Base-by-base conservation (phyloP, 2,329 filamentous ascomycete species). In the Thelonectria olida region DNA sequence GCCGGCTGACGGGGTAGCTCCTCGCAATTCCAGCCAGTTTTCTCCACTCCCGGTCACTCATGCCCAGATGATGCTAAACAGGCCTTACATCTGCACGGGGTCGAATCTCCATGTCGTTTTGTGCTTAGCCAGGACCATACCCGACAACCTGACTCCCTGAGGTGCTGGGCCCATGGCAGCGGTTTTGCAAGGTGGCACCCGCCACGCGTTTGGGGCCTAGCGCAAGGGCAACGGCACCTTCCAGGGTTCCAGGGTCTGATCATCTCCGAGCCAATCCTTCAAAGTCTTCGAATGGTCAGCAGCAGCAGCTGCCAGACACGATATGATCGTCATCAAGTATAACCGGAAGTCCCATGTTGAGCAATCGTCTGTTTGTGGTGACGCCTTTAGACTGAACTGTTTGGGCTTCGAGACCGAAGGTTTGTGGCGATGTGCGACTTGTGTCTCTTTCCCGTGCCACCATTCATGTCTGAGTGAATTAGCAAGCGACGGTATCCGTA, bases 151-250 rank as follows among this genome's bases (percentile, higher is more conserved):
- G 48, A 27, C 58, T 58, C 52, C 56, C 53, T 39, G 53, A 50
- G 55, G 58, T 61, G 58, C 60, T 70, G 59, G 67, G 58, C 65
- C 69, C 69, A 71, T 72, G 67, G 67, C 61, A 69, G 67, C 63
- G 69, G 69, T 64, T 71, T 72, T 67, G 47, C 50, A 63, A 62
- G 49, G 66, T 68, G 62, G 61, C 56, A 63, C 61, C 54, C 60
- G 54, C 44, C 58, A 57, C 45, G 44, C 57, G 42, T 58, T 65
- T 66, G 58, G 41, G 62, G 67, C 55, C 64, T 71, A 71, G 69
- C 54, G 63, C 42, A 61, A 64, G 61, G 61, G 59, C 54, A 48
- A 57, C 54, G 54, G 50, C 51, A 53, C 50, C 65, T 64, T 67
- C 58, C 57, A 68, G 61, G 65, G 63, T 64, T 66, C 64, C 61